A percentile compares a stretch with the other conserved stretches of the same genome.
These are phyloP conservation scores for Suhomyces sp. DNA, from an alignment of 805 yeast species.

Conservation along the genomic window DNA sequence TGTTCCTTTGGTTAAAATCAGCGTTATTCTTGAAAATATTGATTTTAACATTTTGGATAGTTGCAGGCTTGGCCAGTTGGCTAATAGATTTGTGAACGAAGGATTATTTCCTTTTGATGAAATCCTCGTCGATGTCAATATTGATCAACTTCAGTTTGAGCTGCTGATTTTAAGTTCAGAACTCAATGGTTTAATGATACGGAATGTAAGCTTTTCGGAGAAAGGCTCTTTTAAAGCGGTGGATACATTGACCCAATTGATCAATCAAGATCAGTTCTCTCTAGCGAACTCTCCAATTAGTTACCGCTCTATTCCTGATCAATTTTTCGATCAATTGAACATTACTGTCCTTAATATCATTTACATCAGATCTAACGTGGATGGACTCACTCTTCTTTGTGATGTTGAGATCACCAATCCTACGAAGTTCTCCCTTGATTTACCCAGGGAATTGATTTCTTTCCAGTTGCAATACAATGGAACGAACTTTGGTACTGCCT, in stretches of 20 bases:
- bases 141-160: conserved; percentile 13
- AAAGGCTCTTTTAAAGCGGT: neutral
- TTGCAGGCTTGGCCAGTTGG: conserved; percentile 13
- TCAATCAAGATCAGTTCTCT: too few species aligned
- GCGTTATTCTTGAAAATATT: conserved; percentile 6
- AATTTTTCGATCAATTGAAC: conserved; percentile 11
- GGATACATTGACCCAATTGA: neutral
- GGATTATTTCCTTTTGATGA: neutral
- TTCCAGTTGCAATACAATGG: conserved; percentile 32
- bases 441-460: conserved; percentile 21
- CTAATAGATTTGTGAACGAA: conserved; percentile 6
- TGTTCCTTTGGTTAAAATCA: too few species aligned
- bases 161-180: conserved; percentile 5
- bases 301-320: too few species aligned
- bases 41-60: conserved; percentile 14
- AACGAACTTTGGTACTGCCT: conserved; percentile 29
- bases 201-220: conserved; percentile 4
- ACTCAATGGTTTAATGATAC: conserved; percentile 6
- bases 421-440: conserved; percentile 20
- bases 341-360: conserved; percentile 11
- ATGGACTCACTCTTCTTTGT: conserved; percentile 24
- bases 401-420: conserved; percentile 37
- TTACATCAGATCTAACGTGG: conserved; percentile 26
- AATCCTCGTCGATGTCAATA: conserved; percentile 10
- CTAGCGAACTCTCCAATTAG: too few species aligned